phyloP scores from a whole-genome alignment of 78 protist species.

The Creolimax fragrantissima region DNA sequence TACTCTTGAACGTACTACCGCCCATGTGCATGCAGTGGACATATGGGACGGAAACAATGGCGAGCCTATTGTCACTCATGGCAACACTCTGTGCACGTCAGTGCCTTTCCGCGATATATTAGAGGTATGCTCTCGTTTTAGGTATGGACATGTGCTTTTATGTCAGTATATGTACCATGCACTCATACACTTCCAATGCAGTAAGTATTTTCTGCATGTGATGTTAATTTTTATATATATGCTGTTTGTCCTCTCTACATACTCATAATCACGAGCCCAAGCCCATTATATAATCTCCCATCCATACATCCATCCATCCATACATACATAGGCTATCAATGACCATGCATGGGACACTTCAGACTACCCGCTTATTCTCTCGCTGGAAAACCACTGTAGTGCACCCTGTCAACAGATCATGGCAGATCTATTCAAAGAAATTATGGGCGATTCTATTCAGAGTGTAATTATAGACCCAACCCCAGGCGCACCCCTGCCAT shows the following conservation, averaged over 20 bases:
- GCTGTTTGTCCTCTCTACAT: too few species aligned
- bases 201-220: too few species aligned
- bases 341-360: constrained; percentile 48
- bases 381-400: constrained; percentile 53
- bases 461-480: neutral
- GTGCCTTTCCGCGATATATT: constrained; percentile 60
- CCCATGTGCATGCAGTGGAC: constrained; percentile 19
- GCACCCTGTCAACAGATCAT: neutral
- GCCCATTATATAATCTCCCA: too few species aligned
- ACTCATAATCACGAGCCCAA: too few species aligned
- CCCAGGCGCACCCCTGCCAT: neutral
- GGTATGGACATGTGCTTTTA: too few species aligned
- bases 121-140: too few species aligned
- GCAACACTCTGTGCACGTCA: constrained; percentile 55
- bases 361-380: constrained; percentile 67
- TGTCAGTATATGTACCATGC: too few species aligned
- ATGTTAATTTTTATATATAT: too few species aligned
- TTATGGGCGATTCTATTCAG: neutral
- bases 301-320: too few species aligned
- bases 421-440: neutral
- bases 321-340: constrained; percentile 28
- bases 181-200: too few species aligned
- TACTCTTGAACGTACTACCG: too few species aligned
- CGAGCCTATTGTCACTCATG: constrained; percentile 73
- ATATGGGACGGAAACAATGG: constrained; percentile 75